Evolutionary conservation across 2,329 filamentous ascomycete species (phyloP), one percentile per base, ranked within the genome.

Genomic region (Sarocladium oryzae): DNA sequence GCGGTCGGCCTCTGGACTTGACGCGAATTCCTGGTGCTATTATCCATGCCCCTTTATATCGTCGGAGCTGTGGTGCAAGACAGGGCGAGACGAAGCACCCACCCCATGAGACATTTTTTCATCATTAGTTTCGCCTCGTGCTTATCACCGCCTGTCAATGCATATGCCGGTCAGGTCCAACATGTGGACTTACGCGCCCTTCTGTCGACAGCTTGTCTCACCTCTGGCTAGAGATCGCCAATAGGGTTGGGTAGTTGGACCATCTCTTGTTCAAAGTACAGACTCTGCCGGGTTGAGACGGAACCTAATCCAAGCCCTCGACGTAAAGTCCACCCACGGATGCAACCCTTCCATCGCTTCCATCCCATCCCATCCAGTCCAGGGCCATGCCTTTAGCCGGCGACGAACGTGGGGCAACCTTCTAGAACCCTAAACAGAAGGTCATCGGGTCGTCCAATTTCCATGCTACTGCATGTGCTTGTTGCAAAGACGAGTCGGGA

Each of bases 1-100:
- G 21, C 40, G 40, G 40, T 43, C 40, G 43, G 43, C n/a, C n/a
- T 48, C 43, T 30, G 26, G 26, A 23, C 43, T 33, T 48, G 11
- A 26, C 40, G 40, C 40, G 40, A 43, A 43, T 32, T 26, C 41
- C 41, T 45, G 41, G 41, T 45, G 23, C 23, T 26, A 23, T 4
- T 28, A 16, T 36, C 33, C 33, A 15, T 36, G 33, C n/a, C 7
- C 28, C 28, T 32, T 13, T 13, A 13, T 32, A 32, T 13, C 28
- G 8, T 32, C 28, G n/a, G n/a, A n/a, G n/a, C n/a, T n/a, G n/a
- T n/a, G n/a, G n/a, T n/a, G n/a, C n/a, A n/a, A n/a, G n/a, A n/a
- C n/a, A n/a, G n/a, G n/a, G n/a, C n/a, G n/a, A n/a, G n/a, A n/a
- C n/a, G n/a, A n/a, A n/a, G n/a, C n/a, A n/a, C n/a, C n/a, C n/a